Conservation (phyloP, 176 grass and related monocot species). For the Oryza glaberrima region DNA sequence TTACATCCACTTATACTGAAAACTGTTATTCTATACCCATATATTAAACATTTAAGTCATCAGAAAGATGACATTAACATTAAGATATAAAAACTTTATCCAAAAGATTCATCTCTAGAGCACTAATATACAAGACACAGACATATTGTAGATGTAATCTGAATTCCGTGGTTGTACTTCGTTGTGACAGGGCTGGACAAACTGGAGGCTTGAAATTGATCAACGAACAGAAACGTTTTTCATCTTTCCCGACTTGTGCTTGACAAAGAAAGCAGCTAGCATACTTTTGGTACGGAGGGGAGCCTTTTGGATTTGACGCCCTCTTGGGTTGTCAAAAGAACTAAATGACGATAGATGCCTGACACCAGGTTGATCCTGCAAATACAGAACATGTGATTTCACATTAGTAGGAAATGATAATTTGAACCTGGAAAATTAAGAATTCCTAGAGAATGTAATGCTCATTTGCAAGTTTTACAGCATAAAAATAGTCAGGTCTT, state of each 20-base stretch:
- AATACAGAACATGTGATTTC: constrained; percentile 31
- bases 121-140: constrained; percentile 38
- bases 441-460: neutral
- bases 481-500: constrained; percentile 25
- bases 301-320: constrained; percentile 69
- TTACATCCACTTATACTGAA: constrained; percentile 5
- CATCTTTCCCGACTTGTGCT: constrained; percentile 68
- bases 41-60: constrained; percentile 41
- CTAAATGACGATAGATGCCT: constrained; percentile 64
- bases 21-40: constrained; percentile 18
- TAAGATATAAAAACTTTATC: neutral
- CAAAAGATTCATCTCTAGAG: constrained; percentile 26
- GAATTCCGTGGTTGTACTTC: constrained; percentile 30
- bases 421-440: neutral
- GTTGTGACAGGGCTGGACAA: constrained; percentile 20
- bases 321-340: constrained; percentile 69
- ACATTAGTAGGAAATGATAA: neutral
- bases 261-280: constrained; percentile 84
- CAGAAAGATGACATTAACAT: constrained; percentile 31
- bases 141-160: constrained; percentile 29
- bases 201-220: constrained; percentile 39
- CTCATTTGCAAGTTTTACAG: neutral
- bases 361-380: constrained; percentile 54
- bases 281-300: constrained; percentile 72
- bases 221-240: constrained; percentile 72